A percentile compares a stretch with the other conserved stretches of the same genome.
Evolutionary conservation across 179 eudicot genomes (phyloP).

Genomic region (Spergularia azorica): DNA sequence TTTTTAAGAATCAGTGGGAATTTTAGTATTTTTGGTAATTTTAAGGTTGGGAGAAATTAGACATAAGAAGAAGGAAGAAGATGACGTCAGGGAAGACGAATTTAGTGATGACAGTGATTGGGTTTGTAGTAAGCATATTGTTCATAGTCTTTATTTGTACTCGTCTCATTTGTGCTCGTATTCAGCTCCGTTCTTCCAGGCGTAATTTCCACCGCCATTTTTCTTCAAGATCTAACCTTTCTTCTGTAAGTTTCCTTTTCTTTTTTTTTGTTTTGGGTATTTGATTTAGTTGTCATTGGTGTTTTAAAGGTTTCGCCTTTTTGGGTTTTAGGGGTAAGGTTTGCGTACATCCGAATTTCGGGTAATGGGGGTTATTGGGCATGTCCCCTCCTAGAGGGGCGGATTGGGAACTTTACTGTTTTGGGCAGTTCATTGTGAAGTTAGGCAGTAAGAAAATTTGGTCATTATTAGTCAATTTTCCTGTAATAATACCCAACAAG

Average conservation of each 20-base stretch:
- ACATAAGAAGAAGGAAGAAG: conserved; percentile 2
- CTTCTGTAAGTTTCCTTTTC: conserved; percentile 50
- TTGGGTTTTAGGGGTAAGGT: conserved; percentile 1
- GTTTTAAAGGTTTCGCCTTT: no score
- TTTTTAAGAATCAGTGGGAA: no score
- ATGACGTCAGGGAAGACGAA: conserved; percentile 67
- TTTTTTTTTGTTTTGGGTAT: no score
- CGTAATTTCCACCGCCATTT: conserved; percentile 44
- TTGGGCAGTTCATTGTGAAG: conserved; percentile 22
- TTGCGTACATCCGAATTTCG: conserved; percentile 1
- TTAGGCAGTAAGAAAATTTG: conserved; percentile 14
- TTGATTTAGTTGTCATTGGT: no score
- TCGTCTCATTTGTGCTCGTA: conserved; percentile 83
- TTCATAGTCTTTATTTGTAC: conserved; percentile 93
- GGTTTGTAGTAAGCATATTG: conserved; percentile 76
- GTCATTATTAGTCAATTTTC: conserved; percentile 12
- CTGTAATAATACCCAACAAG: conserved; percentile 5
- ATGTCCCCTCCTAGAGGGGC: not conserved
- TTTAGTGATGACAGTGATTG: conserved; percentile 94
- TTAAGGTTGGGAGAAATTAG: no score
- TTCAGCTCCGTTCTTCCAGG: conserved; percentile 59
- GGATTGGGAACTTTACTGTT: conserved; percentile 4
- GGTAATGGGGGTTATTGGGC: not conserved
- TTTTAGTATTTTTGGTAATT: not conserved
- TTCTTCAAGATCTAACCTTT: conserved; percentile 67